phyloP scores from a whole-genome alignment of 1,139 yeast genomes.

The Zygotorulaspora mrakii region DNA sequence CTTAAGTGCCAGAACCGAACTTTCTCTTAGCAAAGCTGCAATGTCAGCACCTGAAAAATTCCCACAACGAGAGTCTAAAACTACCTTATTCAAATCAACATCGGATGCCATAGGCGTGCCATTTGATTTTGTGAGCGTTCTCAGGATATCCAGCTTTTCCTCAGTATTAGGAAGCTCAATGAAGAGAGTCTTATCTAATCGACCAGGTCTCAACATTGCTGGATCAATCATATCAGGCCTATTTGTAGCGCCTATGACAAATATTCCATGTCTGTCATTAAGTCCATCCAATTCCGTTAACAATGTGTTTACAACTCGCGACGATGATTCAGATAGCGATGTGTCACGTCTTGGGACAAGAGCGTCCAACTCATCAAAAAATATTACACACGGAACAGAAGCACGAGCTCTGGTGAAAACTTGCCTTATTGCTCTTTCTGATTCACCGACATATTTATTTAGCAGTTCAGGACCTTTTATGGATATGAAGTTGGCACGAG shows the following conservation, averaged over 20 bases:
- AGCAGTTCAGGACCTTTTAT: constrained; percentile 93
- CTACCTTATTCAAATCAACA: constrained; percentile 60
- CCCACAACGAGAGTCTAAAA: constrained; percentile 73
- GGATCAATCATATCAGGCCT: constrained; percentile 98
- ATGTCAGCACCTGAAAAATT: constrained; percentile 96
- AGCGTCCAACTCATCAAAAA: constrained; percentile 95
- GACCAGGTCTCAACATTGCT: constrained; percentile 96
- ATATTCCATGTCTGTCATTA: constrained; percentile 87
- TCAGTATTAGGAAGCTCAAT: constrained; percentile 79
- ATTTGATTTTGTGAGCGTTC: constrained; percentile 66
- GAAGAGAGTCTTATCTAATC: constrained; percentile 87
- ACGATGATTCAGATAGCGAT: constrained; percentile 80
- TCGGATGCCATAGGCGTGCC: constrained; percentile 68
- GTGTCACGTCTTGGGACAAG: constrained; percentile 91
- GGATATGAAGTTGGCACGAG: constrained; percentile 90
- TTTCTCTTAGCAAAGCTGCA: constrained; percentile 86
- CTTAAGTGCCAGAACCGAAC: constrained; percentile 84
- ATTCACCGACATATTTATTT: constrained; percentile 94
- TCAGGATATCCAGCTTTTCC: constrained; percentile 77
- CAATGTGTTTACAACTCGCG: constrained; percentile 90
- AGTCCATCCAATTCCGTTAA: constrained; percentile 93
- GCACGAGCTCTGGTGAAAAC: constrained; percentile 94
- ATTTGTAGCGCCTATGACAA: constrained; percentile 94
- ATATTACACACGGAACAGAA: constrained; percentile 90
- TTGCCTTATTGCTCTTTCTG: constrained; percentile 91